Base-by-base conservation (phyloP, 768 basidiomycete species). In the Cytidiella melzeri region DNA sequence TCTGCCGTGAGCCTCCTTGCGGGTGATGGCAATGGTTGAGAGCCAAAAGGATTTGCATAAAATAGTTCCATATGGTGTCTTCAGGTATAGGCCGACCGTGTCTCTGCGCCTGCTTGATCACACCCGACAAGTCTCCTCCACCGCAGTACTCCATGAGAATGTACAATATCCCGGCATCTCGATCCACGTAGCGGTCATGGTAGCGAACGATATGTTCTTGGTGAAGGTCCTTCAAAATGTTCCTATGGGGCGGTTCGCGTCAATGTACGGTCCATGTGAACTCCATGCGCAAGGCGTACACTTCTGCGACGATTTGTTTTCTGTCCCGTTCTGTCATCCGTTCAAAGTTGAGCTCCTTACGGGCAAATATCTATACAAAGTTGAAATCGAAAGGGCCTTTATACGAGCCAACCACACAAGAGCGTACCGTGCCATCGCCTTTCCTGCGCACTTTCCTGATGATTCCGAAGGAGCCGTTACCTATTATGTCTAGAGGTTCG, bases 101-200 rank as follows among this genome's bases (percentile, higher is more conserved):
- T 61, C 81, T 83, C 52, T 73, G 66, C 1, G 87, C 79, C 54
- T 82, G 83, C 61, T 91, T 89, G 66, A 98, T 96, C 60, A 96
- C 68, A 28, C 78, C 72, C 1, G 90, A 90, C 47, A 99, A 77
- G 70, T 99, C 96, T 11, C 96, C 96, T 19, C 93, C 94, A 4
- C 92, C 93, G 62, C 96, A 99, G 65, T 92, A 98, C 71, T 99
- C 96, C 96, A 98, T 99, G 57, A 98, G 75, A 54, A 99, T 97
- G 66, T 97, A 98, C 39, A 98, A 80, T 49, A 93, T 88, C 19
- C 92, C 92, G 34, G 80, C 77, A 44, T 93, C 89, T 54, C 87
- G 76, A 72, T 99, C 96, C 50, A 97, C 90, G 61, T 87, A 75
- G 53, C 92, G 79, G 73, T 96, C 92, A 58, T 91, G 84, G 67